Evolutionary conservation across 139 green algal species (phyloP).

Genomic region (Mesotaenium endlicherianum): DNA sequence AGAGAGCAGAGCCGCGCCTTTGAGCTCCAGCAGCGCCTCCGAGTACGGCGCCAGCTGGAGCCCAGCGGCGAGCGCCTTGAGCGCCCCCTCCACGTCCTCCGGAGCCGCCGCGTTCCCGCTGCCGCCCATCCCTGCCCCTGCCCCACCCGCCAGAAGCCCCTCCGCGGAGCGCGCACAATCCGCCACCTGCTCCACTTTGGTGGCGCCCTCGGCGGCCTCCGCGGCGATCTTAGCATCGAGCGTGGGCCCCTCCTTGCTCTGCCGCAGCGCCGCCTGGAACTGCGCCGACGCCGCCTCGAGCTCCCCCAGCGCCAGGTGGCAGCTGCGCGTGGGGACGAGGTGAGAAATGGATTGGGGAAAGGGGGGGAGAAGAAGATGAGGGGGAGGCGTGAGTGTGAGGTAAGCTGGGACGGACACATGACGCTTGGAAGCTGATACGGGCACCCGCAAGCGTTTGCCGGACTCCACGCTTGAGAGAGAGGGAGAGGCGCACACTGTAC

Average conservation of each 20-base stretch:
- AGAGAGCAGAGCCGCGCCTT: neutral
- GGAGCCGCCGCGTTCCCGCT: too few species aligned
- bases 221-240: constrained; percentile 11
- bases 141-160: neutral
- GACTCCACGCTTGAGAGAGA: too few species aligned
- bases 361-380: neutral
- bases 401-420: too few species aligned
- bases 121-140: neutral
- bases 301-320: constrained; percentile 30
- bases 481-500: too few species aligned
- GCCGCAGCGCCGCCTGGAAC: constrained; percentile 9
- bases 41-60: neutral
- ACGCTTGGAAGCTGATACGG: too few species aligned
- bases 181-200: neutral
- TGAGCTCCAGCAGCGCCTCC: neutral
- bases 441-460: too few species aligned
- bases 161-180: neutral
- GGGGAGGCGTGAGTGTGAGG: neutral
- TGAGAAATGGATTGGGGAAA: neutral
- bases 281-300: neutral
- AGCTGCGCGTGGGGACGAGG: too few species aligned
- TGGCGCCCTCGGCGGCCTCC: neutral
- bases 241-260: neutral
- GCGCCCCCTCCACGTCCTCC: neutral
- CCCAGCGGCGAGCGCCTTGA: neutral